Base-by-base conservation (phyloP, 257 asterid species). In the Knoxia roxburghii region DNA sequence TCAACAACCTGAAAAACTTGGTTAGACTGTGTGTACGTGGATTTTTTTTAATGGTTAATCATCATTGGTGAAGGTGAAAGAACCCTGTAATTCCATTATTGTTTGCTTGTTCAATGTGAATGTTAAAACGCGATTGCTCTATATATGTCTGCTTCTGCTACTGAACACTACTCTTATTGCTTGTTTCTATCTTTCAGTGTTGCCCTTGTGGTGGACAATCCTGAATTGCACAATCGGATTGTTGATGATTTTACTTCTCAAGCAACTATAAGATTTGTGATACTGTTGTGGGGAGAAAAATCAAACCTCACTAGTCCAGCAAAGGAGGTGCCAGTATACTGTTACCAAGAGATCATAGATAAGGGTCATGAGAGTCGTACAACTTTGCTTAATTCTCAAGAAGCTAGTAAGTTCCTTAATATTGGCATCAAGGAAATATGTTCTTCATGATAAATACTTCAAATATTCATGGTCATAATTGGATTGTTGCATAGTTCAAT, bases 281-380 rank as follows among this genome's bases (percentile, higher is more conserved):
- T 91, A 58, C 76, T 91, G 75, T 82, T 91, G 5, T 91, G 98
- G 98, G 98, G 97, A 59, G 91, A 87, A 57, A 91, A 85, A 72
- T 77, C 95, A 70, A 80, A 83, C 80, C 74, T 86, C 45, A 49
- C 66, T 61, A 76, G 68, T 65, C 86, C 72, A 71, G 84, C 73
- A 3, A 75, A 55, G 17, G 79, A 70, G 70, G 76, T 75, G 68
- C 90, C 95, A 32, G 75, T 86, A 33, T 87, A 87, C 63, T 80
- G 71, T 75, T 91, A 89, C 73, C 72, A 75, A 79, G 95, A 91
- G 84, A 78, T 89, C 67, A 68, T 85, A 68, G 81, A 86, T 76
- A 75, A 84, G 81, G 98, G 98, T 45, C 67, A 46, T 59, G 75
- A 84, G 76, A 84, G 90, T 67, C 90, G 80, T 79, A 76, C 67